Evolutionary conservation across 2,329 filamentous ascomycete species (phyloP).

Genomic region (Fusarium agapanthi): DNA sequence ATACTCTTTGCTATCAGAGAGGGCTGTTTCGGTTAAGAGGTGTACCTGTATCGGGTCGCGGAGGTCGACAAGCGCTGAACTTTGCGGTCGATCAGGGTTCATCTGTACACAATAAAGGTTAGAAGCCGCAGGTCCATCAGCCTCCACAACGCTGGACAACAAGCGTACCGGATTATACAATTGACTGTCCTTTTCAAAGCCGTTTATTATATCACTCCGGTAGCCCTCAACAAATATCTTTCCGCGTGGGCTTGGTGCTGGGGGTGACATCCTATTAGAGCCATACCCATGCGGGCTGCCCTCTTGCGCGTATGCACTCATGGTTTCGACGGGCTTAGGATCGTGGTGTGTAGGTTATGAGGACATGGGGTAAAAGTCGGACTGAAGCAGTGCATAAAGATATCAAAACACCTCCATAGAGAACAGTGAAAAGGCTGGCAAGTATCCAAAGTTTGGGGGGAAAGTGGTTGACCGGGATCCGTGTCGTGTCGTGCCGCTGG

Average conservation of each 20-base stretch:
- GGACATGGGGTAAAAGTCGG: slow-evolving; percentile 26
- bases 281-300: slow-evolving; percentile 50
- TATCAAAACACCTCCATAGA: slow-evolving; percentile 31
- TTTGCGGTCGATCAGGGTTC: slow-evolving; percentile 62
- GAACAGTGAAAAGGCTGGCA: slow-evolving; percentile 23
- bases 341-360: slow-evolving; percentile 35
- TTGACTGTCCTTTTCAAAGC: slow-evolving; percentile 62
- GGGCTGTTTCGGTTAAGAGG: slow-evolving; percentile 89
- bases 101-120: slow-evolving; percentile 50
- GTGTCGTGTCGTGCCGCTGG: background rate
- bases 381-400: slow-evolving; percentile 9
- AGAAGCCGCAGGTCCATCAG: background rate
- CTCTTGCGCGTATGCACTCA: slow-evolving; percentile 53
- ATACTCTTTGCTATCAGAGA: slow-evolving; percentile 86
- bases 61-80: slow-evolving; percentile 66
- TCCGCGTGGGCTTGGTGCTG: slow-evolving; percentile 51
- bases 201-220: slow-evolving; percentile 61
- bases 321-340: slow-evolving; percentile 38
- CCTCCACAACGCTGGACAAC: background rate
- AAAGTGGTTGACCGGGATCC: slow-evolving; percentile 21
- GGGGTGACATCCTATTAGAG: slow-evolving; percentile 44
- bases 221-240: slow-evolving; percentile 68
- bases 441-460: slow-evolving; percentile 3
- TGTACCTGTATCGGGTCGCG: slow-evolving; percentile 85
- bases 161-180: slow-evolving; percentile 67